Evolutionary conservation across 495 filamentous ascomycete genomes (phyloP).

Genomic region (Astrothelium subdiscretum): DNA sequence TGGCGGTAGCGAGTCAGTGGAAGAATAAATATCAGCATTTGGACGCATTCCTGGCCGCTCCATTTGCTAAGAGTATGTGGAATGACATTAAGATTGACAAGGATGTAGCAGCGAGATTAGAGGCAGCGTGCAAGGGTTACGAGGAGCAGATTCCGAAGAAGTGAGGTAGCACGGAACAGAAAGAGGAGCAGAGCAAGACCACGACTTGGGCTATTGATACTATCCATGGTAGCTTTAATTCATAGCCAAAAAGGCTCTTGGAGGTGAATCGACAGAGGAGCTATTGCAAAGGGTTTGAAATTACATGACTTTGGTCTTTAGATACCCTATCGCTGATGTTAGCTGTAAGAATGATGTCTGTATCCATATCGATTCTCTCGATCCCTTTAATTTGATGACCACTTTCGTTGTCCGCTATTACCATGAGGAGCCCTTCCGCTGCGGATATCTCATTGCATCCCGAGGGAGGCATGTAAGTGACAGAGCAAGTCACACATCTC

Average conservation of each 20-base stretch:
- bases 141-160: conserved; percentile 1
- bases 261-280: neutral
- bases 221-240: neutral
- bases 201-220: neutral
- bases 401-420: too few relatives aligned
- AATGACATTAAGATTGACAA: neutral
- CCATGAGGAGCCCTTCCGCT: too few relatives aligned
- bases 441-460: too few relatives aligned
- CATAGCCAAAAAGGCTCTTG: neutral
- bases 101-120: neutral
- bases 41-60: conserved; percentile 4
- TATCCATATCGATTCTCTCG: neutral
- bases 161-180: conserved; percentile 1
- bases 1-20: conserved; percentile 9
- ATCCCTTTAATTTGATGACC: too few relatives aligned
- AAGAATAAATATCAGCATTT: conserved; percentile 11
- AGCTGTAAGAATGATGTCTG: neutral
- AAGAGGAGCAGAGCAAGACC: neutral
- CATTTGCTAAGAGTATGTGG: neutral
- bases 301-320: neutral
- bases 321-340: neutral
- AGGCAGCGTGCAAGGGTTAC: neutral
- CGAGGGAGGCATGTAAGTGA: too few relatives aligned
- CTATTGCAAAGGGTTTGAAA: neutral
- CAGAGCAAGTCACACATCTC: too few relatives aligned